A percentile compares a stretch with the other conserved stretches of the same genome.
These are phyloP conservation scores for Lenzites betulinus DNA, from an alignment of 768 basidiomycete genomes.

Conservation along the genomic window DNA sequence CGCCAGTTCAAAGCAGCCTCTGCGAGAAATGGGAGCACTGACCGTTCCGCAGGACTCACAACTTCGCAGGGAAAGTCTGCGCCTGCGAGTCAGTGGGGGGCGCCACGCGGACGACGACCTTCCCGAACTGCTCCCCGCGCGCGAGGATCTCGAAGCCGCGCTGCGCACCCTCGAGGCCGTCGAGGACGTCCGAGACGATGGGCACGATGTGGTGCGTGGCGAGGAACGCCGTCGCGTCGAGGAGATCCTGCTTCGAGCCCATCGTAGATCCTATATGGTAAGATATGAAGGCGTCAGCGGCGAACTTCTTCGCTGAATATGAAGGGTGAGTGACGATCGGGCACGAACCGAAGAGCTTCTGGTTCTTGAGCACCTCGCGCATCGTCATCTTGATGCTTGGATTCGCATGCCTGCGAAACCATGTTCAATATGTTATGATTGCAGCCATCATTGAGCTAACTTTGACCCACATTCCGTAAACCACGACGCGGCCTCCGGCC, in stretches of 20 bases:
- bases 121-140: conserved; percentile 72
- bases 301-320: too few relatives aligned
- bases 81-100: conserved; percentile 1
- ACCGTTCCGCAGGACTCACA: background rate
- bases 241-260: conserved; percentile 77
- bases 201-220: conserved; percentile 67
- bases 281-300: background rate
- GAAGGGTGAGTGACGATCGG: too few relatives aligned
- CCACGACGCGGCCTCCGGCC: conserved; percentile 38
- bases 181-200: conserved; percentile 67
- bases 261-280: conserved; percentile 75
- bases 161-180: conserved; percentile 56
- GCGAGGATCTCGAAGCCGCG: conserved; percentile 71
- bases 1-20: too few relatives aligned
- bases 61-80: conserved; percentile 4
- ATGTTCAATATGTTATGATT: conserved; percentile 12
- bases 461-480: conserved; percentile 47
- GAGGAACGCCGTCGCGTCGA: conserved; percentile 72
- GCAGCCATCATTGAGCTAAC: too few relatives aligned
- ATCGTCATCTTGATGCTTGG: conserved; percentile 70
- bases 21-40: too few relatives aligned
- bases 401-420: conserved; percentile 54
- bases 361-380: conserved; percentile 75
- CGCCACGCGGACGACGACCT: conserved; percentile 63
- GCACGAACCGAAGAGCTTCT: conserved; percentile 66